These are phyloP conservation scores for Dactylellina sp. DNA, from an alignment of 2,329 filamentous ascomycete genomes.

Conservation along the genomic window DNA sequence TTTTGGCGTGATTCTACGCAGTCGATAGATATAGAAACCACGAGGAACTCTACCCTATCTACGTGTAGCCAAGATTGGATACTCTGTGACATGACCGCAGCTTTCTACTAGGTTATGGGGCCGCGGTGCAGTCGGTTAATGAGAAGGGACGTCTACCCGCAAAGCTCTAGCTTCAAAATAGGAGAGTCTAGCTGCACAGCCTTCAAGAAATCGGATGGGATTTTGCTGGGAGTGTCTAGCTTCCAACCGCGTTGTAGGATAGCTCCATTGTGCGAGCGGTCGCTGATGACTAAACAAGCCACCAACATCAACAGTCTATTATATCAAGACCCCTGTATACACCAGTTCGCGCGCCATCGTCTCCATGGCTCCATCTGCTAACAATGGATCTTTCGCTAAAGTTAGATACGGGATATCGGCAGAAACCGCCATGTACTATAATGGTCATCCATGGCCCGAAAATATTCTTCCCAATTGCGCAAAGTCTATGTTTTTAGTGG, in stretches of 20 bases:
- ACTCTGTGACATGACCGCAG: slow-evolving; percentile 41
- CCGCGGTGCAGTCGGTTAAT: slow-evolving; percentile 10
- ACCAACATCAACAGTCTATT: background rate
- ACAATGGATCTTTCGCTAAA: slow-evolving; percentile 41
- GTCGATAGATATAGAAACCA: slow-evolving; percentile 49
- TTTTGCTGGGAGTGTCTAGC: background rate
- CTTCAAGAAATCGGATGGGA: background rate
- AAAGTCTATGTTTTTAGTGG: background rate
- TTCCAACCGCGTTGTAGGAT: slow-evolving; percentile 26
- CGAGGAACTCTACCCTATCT: slow-evolving; percentile 13
- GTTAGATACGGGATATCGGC: slow-evolving; percentile 39
- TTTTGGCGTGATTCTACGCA: slow-evolving; percentile 5
- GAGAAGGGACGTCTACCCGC: slow-evolving; percentile 23
- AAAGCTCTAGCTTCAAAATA: slow-evolving; percentile 23
- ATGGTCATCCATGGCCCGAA: background rate
- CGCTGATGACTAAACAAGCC: slow-evolving; percentile 55
- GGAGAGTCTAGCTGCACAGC: slow-evolving; percentile 43
- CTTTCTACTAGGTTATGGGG: slow-evolving; percentile 10
- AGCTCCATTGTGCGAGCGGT: background rate
- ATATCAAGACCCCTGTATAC: slow-evolving; percentile 12
- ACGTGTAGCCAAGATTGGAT: slow-evolving; percentile 16
- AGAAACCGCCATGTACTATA: background rate
- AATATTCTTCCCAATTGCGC: slow-evolving; percentile 3
- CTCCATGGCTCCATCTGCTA: slow-evolving; percentile 15
- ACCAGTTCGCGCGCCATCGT: slow-evolving; percentile 15